Evolutionary conservation across 2,329 filamentous ascomycete species (phyloP).

Genomic region (Leptographium lundbergii): DNA sequence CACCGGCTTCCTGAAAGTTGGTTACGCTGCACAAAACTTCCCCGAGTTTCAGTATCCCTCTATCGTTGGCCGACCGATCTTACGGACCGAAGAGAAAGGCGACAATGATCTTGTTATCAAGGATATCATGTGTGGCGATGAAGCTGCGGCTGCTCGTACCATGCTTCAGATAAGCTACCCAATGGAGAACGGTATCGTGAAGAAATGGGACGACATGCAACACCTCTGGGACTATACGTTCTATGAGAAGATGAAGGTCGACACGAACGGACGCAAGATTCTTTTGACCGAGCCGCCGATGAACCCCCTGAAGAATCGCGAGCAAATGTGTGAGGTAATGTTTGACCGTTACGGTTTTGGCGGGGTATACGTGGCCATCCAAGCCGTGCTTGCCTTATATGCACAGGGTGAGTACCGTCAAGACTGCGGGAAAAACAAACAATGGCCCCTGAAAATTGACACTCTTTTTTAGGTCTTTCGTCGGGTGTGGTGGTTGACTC

Average conservation of each 20-base stretch:
- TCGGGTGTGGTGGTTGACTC: constrained; percentile 98
- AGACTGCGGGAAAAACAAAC: not conserved
- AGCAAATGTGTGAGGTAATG: constrained; percentile 99
- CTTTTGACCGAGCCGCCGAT: constrained; percentile 64
- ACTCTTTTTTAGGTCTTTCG: constrained; percentile 51
- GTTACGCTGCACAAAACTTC: constrained; percentile 98
- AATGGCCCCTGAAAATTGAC: constrained; percentile 5
- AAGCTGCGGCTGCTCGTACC: constrained; percentile 85
- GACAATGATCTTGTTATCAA: constrained; percentile 58
- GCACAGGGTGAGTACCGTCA: constrained; percentile 56
- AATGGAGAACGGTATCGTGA: constrained; percentile 99
- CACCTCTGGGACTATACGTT: constrained; percentile 99
- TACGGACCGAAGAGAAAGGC: constrained; percentile 81
- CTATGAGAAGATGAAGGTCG: constrained; percentile 89
- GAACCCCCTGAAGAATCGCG: constrained; percentile 93
- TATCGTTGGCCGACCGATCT: constrained; percentile 93
- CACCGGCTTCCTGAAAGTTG: constrained; percentile 98
- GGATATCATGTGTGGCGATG: constrained; percentile 99
- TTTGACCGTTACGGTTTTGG: constrained; percentile 95
- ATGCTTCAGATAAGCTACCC: constrained; percentile 99
- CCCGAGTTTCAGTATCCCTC: constrained; percentile 97
- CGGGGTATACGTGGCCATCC: constrained; percentile 94
- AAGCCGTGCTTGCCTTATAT: constrained; percentile 90
- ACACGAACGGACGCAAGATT: constrained; percentile 88
- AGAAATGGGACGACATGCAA: constrained; percentile 99